Evolutionary conservation across 1,139 yeast genomes (phyloP).

Genomic region (Yamadazyma oceani): DNA sequence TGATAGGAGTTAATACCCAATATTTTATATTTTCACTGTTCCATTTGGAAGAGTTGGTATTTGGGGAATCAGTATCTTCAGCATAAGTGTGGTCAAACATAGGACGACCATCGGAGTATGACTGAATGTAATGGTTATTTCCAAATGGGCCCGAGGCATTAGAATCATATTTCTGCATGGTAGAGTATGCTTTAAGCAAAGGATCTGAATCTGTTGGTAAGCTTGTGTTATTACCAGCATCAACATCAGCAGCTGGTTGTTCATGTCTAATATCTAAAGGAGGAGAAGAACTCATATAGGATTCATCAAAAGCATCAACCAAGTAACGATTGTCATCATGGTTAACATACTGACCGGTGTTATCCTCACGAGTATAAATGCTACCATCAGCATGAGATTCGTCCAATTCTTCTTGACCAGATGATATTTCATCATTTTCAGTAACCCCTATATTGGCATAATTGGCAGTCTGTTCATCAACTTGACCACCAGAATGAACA

Average conservation of each 20-base stretch:
- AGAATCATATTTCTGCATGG: neutral
- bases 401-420: slow-evolving; percentile 7
- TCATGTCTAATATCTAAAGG: slow-evolving; percentile 24
- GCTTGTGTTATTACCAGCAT: neutral
- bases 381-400: slow-evolving; percentile 3
- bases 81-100: slow-evolving; percentile 9
- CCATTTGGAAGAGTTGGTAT: neutral
- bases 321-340: slow-evolving; percentile 1
- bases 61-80: slow-evolving; percentile 3
- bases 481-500: slow-evolving; percentile 48
- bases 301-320: slow-evolving; percentile 11
- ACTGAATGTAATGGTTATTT: neutral
- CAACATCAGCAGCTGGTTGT: neutral
- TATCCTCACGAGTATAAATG: slow-evolving; percentile 2
- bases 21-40: slow-evolving; percentile 12
- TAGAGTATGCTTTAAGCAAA: neutral
- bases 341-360: slow-evolving; percentile 6
- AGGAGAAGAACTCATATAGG: slow-evolving; percentile 23
- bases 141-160: neutral
- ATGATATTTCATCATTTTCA: slow-evolving; percentile 27
- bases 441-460: slow-evolving; percentile 62
- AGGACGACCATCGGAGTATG: neutral
- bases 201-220: slow-evolving; percentile 2
- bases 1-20: slow-evolving; percentile 36
- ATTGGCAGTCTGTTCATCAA: slow-evolving; percentile 65